Base-by-base conservation (phyloP, 2,329 filamentous ascomycete genomes). In the Drechslerella coelobrocha region DNA sequence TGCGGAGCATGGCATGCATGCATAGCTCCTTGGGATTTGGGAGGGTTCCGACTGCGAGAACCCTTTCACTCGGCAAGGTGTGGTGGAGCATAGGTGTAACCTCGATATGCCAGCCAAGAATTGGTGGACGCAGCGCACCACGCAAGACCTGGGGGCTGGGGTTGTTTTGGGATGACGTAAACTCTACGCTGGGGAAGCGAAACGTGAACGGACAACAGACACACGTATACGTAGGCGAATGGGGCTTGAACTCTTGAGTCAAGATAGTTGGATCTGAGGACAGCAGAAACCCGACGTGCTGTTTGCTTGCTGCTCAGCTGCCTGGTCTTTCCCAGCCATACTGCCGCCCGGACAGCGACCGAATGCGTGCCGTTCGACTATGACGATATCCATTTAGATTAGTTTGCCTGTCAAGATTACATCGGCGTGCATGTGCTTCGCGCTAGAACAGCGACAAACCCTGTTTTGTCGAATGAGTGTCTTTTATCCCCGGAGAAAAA, bases 361-460 rank as follows among this genome's bases (percentile, higher is more conserved):
- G n/a, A n/a, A n/a, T n/a, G n/a, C n/a, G 37, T 56, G 55, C 17
- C 37, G 41, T 29, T 31, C 41, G 50, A 23, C 48, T 61, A 68
- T 68, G 62, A 68, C 62, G 62, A 61, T 68, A 68, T 68, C 12
- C 45, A 34, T 23, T 47, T 7, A 34, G 29, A 34, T 7, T 6
- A 34, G 29, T 17, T 48, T 48, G 14, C 9, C 23, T 19, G 4
- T 9, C 34, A 39, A 5, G 34, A 39, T 48, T 48, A 48, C 43
- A 21, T 48, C 43, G 23, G 19, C 17, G 17, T 48, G 43, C 23
- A 48, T 48, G 43, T 48, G 43, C 43, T 10, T 14, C 5, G 5
- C 12, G 34, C 34, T n/a, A 39, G 12, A n/a, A 12, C 41, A 34
- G 48, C 37, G 29, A 47, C 52, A 59, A 68, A 68, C 62, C 63